These are phyloP conservation scores for Aspergillus sp. DNA, from an alignment of 2,329 filamentous ascomycete species.

Conservation along the genomic window DNA sequence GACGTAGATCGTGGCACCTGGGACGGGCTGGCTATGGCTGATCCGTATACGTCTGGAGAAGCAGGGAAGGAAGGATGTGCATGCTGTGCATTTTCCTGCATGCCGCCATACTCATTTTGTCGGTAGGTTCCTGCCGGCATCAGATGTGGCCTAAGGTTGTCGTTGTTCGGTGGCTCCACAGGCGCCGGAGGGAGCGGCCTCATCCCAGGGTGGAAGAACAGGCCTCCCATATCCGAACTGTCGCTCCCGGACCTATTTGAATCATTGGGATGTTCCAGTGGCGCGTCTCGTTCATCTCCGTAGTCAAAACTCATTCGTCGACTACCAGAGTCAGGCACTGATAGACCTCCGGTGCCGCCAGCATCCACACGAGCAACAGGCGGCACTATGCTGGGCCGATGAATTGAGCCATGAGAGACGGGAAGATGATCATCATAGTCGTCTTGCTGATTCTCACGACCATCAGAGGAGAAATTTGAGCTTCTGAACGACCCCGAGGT, in stretches of 20 bases:
- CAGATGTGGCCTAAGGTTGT: conserved; percentile 36
- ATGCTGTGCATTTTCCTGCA: conserved; percentile 27
- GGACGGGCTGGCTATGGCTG: conserved; percentile 34
- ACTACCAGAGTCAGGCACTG: conserved; percentile 55
- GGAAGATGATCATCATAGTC: conserved; percentile 29
- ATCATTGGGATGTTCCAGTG: conserved; percentile 45
- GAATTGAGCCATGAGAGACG: conserved; percentile 43
- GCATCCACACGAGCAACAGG: conserved; percentile 69
- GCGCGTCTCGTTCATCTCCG: conserved; percentile 70
- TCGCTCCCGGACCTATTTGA: conserved; percentile 47
- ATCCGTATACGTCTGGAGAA: conserved; percentile 45
- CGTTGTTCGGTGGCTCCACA: conserved; percentile 44
- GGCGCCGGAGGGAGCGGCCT: conserved; percentile 56
- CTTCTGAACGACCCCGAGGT: conserved; percentile 20
- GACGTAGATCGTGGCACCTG: conserved; percentile 67
- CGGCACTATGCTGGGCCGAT: conserved; percentile 48
- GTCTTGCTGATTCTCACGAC: conserved; percentile 19
- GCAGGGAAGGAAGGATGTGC: conserved; percentile 26
- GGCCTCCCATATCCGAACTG: conserved; percentile 61
- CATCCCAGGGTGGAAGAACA: conserved; percentile 88
- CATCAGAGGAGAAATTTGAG: conserved; percentile 16
- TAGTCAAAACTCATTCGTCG: conserved; percentile 83
- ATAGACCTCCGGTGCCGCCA: conserved; percentile 78
- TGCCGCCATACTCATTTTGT: conserved; percentile 37
- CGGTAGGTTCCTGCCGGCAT: conserved; percentile 52